These are phyloP conservation scores for Termitomyces sp. DNA, from an alignment of 768 basidiomycete genomes.

Conservation along the genomic window DNA sequence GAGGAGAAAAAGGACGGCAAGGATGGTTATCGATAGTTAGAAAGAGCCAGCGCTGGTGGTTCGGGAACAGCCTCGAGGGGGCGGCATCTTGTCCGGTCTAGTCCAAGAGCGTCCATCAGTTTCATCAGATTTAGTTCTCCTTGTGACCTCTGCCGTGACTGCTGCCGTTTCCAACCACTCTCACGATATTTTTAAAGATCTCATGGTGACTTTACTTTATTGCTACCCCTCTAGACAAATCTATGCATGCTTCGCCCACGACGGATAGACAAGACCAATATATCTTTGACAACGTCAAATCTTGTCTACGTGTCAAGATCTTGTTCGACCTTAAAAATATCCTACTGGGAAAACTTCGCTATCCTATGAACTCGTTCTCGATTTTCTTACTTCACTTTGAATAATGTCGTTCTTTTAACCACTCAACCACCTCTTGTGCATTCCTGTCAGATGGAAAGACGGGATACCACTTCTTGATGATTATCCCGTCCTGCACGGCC, in stretches of 20 bases:
- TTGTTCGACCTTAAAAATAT: background rate
- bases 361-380: background rate
- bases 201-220: background rate
- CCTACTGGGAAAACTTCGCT: background rate
- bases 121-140: background rate
- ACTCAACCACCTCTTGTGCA: slow-evolving; percentile 14
- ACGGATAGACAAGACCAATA: background rate
- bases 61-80: slow-evolving; percentile 10
- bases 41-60: slow-evolving; percentile 4
- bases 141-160: background rate
- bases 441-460: slow-evolving; percentile 15
- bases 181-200: background rate
- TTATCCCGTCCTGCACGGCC: slow-evolving; percentile 13
- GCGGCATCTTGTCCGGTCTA: background rate
- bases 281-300: background rate
- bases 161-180: background rate
- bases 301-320: background rate
- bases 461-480: slow-evolving; percentile 17
- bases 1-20: slow-evolving; percentile 7
- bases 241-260: no score
- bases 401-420: slow-evolving; percentile 11
- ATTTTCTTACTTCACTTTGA: background rate
- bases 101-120: background rate
- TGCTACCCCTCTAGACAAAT: no score
- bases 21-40: background rate